These are phyloP conservation scores for Leucocoprinus leucothites DNA, from an alignment of 768 basidiomycete species.

Conservation along the genomic window DNA sequence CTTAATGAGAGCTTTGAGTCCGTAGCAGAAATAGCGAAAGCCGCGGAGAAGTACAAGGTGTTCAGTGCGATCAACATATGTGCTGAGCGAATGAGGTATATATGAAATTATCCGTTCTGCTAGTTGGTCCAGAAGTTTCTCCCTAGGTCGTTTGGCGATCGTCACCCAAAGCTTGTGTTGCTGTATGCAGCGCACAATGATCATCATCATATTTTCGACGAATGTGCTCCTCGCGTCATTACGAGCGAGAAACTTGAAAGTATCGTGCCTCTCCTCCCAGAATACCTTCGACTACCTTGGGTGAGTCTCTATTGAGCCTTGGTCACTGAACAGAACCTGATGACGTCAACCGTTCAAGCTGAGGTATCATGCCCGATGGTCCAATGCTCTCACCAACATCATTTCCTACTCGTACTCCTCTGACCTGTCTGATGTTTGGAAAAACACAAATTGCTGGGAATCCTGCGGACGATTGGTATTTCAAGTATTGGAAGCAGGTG, in stretches of 20 bases:
- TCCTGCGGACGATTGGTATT: too few relatives aligned
- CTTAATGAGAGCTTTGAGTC: slow-evolving; percentile 5
- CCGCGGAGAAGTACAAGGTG: slow-evolving; percentile 12
- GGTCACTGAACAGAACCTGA: too few relatives aligned
- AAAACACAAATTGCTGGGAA: too few relatives aligned
- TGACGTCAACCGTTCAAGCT: too few relatives aligned
- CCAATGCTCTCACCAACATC: too few relatives aligned
- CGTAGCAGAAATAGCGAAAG: slow-evolving; percentile 13
- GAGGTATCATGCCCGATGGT: too few relatives aligned
- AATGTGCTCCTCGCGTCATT: neutral
- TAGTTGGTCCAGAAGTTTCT: neutral
- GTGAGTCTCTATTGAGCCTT: neutral
- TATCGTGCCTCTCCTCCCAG: neutral
- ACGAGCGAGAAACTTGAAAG: slow-evolving; percentile 5
- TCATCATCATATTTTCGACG: slow-evolving; percentile 5
- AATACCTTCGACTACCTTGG: neutral
- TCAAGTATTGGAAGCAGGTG: too few relatives aligned
- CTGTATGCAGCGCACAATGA: slow-evolving; percentile 9
- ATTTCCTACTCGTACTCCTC: too few relatives aligned
- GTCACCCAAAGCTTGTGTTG: slow-evolving; percentile 2
- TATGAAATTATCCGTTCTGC: neutral
- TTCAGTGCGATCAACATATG: slow-evolving; percentile 16
- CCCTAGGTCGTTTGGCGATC: slow-evolving; percentile 2
- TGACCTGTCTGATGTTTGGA: too few relatives aligned
- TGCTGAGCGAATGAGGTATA: slow-evolving; percentile 3